These are phyloP conservation scores for Psilocybe cyanescens DNA, from an alignment of 768 basidiomycete genomes.

Conservation along the genomic window DNA sequence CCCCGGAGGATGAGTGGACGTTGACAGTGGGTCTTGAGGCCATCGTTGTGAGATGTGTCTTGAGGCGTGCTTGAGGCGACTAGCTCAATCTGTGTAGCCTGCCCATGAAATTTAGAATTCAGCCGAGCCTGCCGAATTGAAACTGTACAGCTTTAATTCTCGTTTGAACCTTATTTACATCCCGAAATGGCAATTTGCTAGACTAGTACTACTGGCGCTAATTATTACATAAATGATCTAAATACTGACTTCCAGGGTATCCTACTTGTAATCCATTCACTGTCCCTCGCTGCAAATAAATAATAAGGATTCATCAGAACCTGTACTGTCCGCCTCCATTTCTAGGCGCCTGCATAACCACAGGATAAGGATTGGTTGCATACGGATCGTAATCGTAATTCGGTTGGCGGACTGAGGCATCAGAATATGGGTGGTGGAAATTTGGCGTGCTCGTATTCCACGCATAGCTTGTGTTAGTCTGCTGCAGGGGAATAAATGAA, in stretches of 20 bases:
- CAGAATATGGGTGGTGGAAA: conserved; percentile 42
- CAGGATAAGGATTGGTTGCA: conserved; percentile 21
- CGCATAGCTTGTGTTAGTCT: conserved; percentile 55
- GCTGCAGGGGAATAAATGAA: conserved; percentile 69
- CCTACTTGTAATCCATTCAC: too few relatives aligned
- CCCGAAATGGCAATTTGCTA: neutral
- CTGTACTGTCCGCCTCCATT: neutral
- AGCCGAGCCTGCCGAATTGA: neutral
- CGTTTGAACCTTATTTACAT: conserved; percentile 1
- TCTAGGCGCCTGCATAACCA: neutral
- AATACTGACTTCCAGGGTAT: too few relatives aligned
- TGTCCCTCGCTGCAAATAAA: too few relatives aligned
- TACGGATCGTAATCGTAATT: conserved; percentile 39
- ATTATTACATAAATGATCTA: too few relatives aligned
- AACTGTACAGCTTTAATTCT: neutral
- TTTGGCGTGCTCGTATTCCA: conserved; percentile 62
- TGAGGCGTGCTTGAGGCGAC: conserved; percentile 31
- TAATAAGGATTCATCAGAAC: neutral
- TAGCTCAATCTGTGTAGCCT: neutral
- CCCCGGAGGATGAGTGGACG: conserved; percentile 78
- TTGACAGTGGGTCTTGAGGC: conserved; percentile 92
- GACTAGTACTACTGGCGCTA: too few relatives aligned
- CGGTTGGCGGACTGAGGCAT: conserved; percentile 18
- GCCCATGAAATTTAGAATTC: neutral
- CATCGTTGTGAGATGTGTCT: conserved; percentile 56